phyloP scores from a whole-genome alignment of 257 asterid genomes.

The Solanum etuberosum region DNA sequence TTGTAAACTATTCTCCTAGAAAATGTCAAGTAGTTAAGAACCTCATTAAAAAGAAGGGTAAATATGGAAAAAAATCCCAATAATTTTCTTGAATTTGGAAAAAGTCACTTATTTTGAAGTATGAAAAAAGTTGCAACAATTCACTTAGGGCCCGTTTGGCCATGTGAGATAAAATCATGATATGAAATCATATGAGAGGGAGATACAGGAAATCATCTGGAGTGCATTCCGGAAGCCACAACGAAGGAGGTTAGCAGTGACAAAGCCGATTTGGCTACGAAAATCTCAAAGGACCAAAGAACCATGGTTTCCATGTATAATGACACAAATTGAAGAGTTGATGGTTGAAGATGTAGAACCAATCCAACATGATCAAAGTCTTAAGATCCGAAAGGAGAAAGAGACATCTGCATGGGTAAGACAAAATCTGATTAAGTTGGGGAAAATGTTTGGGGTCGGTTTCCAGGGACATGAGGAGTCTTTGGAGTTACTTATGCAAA shows the following conservation, averaged over 20 bases:
- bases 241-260: not conserved
- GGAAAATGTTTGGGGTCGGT: not conserved
- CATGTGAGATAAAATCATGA: not conserved
- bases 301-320: not conserved
- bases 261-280: not conserved
- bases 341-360: not conserved
- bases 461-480: not conserved
- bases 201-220: not conserved
- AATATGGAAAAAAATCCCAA: not conserved
- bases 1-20: not conserved
- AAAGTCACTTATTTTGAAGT: not conserved
- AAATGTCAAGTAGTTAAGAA: not conserved
- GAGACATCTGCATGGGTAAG: not conserved
- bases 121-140: not conserved
- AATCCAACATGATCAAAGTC: not conserved
- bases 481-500: not conserved
- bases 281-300: not conserved
- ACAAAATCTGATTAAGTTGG: not conserved
- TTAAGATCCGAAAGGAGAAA: not conserved
- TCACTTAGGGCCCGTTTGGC: not conserved
- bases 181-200: not conserved
- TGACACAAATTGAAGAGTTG: not conserved
- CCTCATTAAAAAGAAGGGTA: not conserved
- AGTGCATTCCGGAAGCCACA: not conserved
- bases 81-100: not conserved